Percentiles rank a stretch among this genome's conserved stretches.
Evolutionary conservation across 148 eudicot genomes (phyloP).

Genomic region (Camellia sinensis): DNA sequence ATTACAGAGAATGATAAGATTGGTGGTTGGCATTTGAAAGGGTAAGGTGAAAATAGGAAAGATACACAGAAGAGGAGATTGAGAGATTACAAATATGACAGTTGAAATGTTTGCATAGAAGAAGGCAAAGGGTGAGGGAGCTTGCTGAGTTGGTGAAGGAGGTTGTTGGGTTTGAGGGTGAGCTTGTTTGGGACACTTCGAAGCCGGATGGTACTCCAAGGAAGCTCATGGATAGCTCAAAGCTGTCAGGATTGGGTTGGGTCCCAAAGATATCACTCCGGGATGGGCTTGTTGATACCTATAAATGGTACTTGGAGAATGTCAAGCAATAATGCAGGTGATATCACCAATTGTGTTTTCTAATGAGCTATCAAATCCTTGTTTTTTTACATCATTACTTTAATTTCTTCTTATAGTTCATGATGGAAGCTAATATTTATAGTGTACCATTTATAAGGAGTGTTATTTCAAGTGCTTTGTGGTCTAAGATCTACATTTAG

Average conservation of each 20-base stretch:
- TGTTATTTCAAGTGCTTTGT: background rate
- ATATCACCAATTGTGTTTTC: slow-evolving; percentile 2
- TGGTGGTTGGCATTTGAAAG: too few relatives aligned
- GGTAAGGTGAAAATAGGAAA: too few relatives aligned
- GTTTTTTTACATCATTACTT: background rate
- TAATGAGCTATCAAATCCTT: background rate
- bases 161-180: slow-evolving; percentile 82
- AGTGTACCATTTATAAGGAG: background rate
- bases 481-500: background rate
- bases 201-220: slow-evolving; percentile 98
- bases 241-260: slow-evolving; percentile 75
- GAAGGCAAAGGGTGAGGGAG: slow-evolving; percentile 28
- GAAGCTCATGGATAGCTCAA: slow-evolving; percentile 95
- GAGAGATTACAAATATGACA: too few relatives aligned
- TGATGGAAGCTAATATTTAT: background rate
- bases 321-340: slow-evolving; percentile 43
- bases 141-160: slow-evolving; percentile 93
- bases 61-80: too few relatives aligned
- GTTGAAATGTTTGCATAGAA: too few relatives aligned
- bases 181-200: slow-evolving; percentile 73
- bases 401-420: background rate
- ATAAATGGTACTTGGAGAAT: slow-evolving; percentile 85
- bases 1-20: too few relatives aligned
- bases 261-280: slow-evolving; percentile 65
- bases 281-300: slow-evolving; percentile 84